Base-by-base conservation (phyloP, 1,139 yeast species). In the Pichia sp. region DNA sequence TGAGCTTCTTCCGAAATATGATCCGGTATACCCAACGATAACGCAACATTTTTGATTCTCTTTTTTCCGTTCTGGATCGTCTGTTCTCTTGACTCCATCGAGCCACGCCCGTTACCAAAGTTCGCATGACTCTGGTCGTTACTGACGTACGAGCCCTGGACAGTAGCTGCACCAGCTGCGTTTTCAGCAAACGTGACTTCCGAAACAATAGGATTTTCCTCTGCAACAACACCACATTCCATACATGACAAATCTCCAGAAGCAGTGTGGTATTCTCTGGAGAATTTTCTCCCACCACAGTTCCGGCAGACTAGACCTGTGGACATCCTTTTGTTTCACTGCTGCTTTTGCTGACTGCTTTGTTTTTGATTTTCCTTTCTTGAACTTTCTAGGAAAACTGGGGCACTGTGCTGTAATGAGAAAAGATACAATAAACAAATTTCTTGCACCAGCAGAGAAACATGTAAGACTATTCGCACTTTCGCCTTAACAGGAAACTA, bases 161-260 rank as follows among this genome's bases (percentile, higher is more conserved):
- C 97, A 57, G 88, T 82, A 40, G 99, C 97, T 8, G 96, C 98
- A 61, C 99, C 99, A 31, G 86, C 78, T 11, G 96, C 79, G 3
- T 90, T 80, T 66, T 95, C 99, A 45, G 95, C 95, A 72, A 92
- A 93, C 23, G 95, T 89, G 56, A 95, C 95, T 68, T 95, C 99
- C 29, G 96, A 84, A 31, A 95, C 98, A 63, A 93, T 92, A 34
- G 96, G 96, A 64, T 90, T 88, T 68, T 92, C 98, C 63, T 90
- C 96, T 54, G 81, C 80, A 44, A 93, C 98, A 30, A 83, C 74
- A 68, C 98, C 97, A 80, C 99, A 93, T 48, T 72, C 68, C 44
- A 77, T 75, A 74, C 99, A 93, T 36, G 90, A 85, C 38, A 87
- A 70, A 70, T 89, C 96, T 3, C 87, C 85, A 5, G 90, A 82